Evolutionary conservation across 495 filamentous ascomycete species (phyloP).

Genomic region (Penicillium soppii): DNA sequence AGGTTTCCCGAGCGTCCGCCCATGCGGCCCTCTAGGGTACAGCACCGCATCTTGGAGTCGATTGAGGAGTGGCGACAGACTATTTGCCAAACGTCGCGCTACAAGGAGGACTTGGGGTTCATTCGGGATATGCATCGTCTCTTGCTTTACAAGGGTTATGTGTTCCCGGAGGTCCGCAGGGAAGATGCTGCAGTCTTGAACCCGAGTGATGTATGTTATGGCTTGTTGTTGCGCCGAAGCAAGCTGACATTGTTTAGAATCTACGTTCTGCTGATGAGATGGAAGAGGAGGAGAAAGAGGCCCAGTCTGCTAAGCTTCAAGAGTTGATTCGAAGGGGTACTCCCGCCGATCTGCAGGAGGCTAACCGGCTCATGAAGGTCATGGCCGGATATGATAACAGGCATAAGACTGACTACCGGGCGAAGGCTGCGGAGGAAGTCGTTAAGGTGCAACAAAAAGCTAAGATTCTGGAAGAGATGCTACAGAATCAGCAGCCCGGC

Average conservation of each 20-base stretch:
- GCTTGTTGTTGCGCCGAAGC: background rate
- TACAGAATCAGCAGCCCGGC: slow-evolving; percentile 78
- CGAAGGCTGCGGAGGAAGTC: slow-evolving; percentile 95
- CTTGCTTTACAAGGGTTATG: slow-evolving; percentile 93
- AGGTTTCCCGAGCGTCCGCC: slow-evolving; percentile 94
- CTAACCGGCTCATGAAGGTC: slow-evolving; percentile 95
- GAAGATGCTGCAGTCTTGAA: slow-evolving; percentile 98
- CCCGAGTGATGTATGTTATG: slow-evolving; percentile 82
- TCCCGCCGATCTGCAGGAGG: slow-evolving; percentile 91
- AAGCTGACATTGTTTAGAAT: slow-evolving; percentile 59
- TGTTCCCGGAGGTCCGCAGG: slow-evolving; percentile 84
- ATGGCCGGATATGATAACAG: slow-evolving; percentile 97
- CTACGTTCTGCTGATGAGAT: slow-evolving; percentile 97
- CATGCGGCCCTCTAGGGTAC: slow-evolving; percentile 78
- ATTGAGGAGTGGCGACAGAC: slow-evolving; percentile 99
- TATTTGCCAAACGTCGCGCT: slow-evolving; percentile 94
- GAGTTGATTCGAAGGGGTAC: slow-evolving; percentile 91
- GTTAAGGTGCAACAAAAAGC: slow-evolving; percentile 91
- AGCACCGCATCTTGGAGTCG: slow-evolving; percentile 88
- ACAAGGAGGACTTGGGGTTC: slow-evolving; percentile 94
- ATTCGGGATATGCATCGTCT: slow-evolving; percentile 98
- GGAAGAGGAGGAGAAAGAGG: slow-evolving; percentile 93
- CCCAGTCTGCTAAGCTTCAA: slow-evolving; percentile 94
- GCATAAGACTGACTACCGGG: slow-evolving; percentile 94
- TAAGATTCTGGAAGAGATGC: slow-evolving; percentile 84